Percentiles rank a stretch among this genome's conserved stretches.
These are phyloP conservation scores for Centella asiatica DNA, from an alignment of 129 eudicot genomes.

Conservation along the genomic window DNA sequence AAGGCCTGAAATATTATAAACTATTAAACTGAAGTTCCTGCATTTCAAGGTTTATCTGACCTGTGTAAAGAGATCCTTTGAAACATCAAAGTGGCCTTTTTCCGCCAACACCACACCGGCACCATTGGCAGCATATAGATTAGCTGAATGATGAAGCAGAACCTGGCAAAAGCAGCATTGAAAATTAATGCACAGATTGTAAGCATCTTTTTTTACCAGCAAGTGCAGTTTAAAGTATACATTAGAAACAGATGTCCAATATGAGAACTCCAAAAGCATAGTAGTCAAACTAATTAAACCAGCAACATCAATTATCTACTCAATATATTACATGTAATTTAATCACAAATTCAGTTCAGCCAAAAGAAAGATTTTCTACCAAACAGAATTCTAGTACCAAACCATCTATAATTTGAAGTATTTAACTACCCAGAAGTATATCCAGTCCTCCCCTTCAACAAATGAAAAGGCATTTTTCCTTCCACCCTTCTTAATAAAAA, in stretches of 20 bases:
- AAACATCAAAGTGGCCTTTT: conserved; percentile 92
- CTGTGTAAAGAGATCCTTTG: conserved; percentile 93
- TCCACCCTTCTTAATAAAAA: too few species aligned
- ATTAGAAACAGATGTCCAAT: background rate
- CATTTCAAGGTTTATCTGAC: conserved; percentile 27
- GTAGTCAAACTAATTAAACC: background rate
- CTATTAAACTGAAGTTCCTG: background rate
- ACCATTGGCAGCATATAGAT: conserved; percentile 96
- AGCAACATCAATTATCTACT: background rate
- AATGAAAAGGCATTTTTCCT: too few species aligned
- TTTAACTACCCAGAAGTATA: background rate
- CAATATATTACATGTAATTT: background rate
- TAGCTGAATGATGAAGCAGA: conserved; percentile 59
- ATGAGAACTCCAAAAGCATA: background rate
- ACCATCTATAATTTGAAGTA: background rate
- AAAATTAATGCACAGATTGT: background rate
- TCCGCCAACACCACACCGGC: conserved; percentile 93
- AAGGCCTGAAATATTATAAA: background rate
- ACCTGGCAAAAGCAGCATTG: conserved; percentile 39
- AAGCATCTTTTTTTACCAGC: background rate
- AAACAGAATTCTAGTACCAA: too few species aligned
- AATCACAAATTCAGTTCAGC: background rate
- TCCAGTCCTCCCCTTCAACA: background rate
- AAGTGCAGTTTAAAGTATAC: background rate
- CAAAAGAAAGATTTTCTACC: background rate